Conservation (phyloP, 1,284 basidiomycete species). For the Tylopilus orsonianus region DNA sequence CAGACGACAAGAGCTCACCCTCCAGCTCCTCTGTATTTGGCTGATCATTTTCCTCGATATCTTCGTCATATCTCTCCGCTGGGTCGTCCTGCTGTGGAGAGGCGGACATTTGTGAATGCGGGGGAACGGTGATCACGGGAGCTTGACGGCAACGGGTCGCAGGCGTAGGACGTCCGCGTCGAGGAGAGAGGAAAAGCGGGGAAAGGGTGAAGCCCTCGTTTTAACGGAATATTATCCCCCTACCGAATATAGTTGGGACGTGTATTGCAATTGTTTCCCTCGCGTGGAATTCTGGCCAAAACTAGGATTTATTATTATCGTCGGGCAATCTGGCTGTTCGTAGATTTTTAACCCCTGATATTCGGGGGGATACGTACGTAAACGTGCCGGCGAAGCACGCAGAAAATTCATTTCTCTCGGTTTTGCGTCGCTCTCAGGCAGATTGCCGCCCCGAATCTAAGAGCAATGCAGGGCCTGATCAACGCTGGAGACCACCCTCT, state of each 20-base stretch:
- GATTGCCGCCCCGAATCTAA: slow-evolving; percentile 16
- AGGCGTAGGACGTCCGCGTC: slow-evolving; percentile 32
- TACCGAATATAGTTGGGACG: slow-evolving; percentile 68
- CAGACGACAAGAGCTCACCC: slow-evolving; percentile 25
- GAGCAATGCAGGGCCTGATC: slow-evolving; percentile 18
- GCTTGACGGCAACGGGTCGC: slow-evolving; percentile 23
- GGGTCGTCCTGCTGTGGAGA: slow-evolving; percentile 41
- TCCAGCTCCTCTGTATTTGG: slow-evolving; percentile 37
- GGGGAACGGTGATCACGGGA: slow-evolving; percentile 29
- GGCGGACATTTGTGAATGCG: slow-evolving; percentile 42
- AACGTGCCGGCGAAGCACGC: slow-evolving; percentile 36
- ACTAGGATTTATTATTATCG: slow-evolving; percentile 61
- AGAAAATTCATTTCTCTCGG: slow-evolving; percentile 27
- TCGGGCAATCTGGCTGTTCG: slow-evolving; percentile 50
- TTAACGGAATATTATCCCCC: slow-evolving; percentile 65
- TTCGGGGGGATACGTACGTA: slow-evolving; percentile 59
- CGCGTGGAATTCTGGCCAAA: slow-evolving; percentile 53
- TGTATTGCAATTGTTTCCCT: slow-evolving; percentile 53
- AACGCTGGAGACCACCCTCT: slow-evolving; percentile 10
- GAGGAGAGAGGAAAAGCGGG: slow-evolving; percentile 55
- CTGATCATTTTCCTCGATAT: slow-evolving; percentile 43
- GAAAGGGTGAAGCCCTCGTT: slow-evolving; percentile 63
- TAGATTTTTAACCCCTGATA: slow-evolving; percentile 50
- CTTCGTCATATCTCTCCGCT: slow-evolving; percentile 43
- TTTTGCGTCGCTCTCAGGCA: slow-evolving; percentile 24